Evolutionary conservation across 2,329 filamentous ascomycete species (phyloP).

Genomic region (Curvularia eragrostidis): DNA sequence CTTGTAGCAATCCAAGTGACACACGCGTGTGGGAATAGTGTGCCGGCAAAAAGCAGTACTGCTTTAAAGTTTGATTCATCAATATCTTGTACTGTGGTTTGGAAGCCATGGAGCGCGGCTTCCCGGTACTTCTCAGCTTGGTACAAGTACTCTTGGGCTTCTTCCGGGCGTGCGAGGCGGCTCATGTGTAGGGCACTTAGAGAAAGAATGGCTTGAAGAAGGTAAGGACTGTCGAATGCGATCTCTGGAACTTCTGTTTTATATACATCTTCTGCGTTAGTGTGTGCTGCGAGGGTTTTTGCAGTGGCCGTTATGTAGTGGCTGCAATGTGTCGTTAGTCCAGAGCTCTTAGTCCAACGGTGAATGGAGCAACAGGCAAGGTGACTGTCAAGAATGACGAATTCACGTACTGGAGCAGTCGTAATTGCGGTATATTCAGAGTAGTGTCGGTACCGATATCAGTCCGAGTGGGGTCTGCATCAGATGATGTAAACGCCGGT

Average conservation of each 20-base stretch:
- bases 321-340: constrained; percentile 6
- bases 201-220: constrained; percentile 55
- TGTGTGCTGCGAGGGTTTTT: constrained; percentile 27
- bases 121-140: constrained; percentile 34
- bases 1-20: constrained; percentile 20
- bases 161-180: constrained; percentile 34
- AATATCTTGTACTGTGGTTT: constrained; percentile 37
- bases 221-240: constrained; percentile 52
- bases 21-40: constrained; percentile 35
- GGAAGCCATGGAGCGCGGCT: constrained; percentile 30
- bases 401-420: constrained; percentile 35
- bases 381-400: background rate
- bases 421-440: constrained; percentile 33
- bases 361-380: background rate
- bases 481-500: constrained; percentile 23
- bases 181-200: constrained; percentile 55
- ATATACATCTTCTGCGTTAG: constrained; percentile 29
- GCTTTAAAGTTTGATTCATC: constrained; percentile 51
- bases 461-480: constrained; percentile 19
- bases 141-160: constrained; percentile 21
- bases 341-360: background rate
- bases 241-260: constrained; percentile 37
- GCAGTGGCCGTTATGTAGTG: constrained; percentile 42
- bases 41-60: constrained; percentile 34
- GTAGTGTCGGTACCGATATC: constrained; percentile 8